Evolutionary conservation across 306 rosid genomes (phyloP), one percentile per base, ranked within the genome.

Genomic region (Bauhinia variegata): DNA sequence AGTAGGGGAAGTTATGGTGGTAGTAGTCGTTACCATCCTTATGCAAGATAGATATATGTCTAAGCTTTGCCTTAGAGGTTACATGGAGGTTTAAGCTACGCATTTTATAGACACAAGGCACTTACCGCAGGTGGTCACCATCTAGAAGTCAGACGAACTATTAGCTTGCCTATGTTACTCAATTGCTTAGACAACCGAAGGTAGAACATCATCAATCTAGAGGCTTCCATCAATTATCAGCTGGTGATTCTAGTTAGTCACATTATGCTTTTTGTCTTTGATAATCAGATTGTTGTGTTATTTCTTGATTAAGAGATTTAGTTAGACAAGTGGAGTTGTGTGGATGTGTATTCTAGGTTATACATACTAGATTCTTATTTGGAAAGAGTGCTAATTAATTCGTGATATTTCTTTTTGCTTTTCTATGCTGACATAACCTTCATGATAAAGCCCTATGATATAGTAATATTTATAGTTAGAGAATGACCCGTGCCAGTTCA

Each of bases 11-110:
- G 79, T 71, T 83, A 83, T 68, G 79, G 84, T 52, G 87, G 87
- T 58, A 72, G 75, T 79, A 83, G 78, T 73, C 84, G 87, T 13
- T 79, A 75, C 72, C 88, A 83, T 74, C 88, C 88, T 44, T 83
- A 79, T 63, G 68, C 84, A 67, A 75, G 87, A 80, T 84, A 84
- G 93, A 70, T 79, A 47, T 51, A 65, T 77, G 68, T 62, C 63
- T 84, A 84, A 80, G 82, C 78, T 78, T 65, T 67, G 39, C 46
- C 3, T 12, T 85, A 82, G 86, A 73, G 76, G 73, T 60, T 84
- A 78, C 83, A 86, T 54, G 17, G 90, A 75, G 82, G 83, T 80
- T 80, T 63, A 70, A 61, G 68, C 84, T 64, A 76, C 39, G 16
- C 36, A 7, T 8, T 31, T 73, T 71, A 63, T 83, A 83, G 87